Evolutionary conservation across 805 yeast genomes (phyloP).

Genomic region (Kazachstania psychrophila): DNA sequence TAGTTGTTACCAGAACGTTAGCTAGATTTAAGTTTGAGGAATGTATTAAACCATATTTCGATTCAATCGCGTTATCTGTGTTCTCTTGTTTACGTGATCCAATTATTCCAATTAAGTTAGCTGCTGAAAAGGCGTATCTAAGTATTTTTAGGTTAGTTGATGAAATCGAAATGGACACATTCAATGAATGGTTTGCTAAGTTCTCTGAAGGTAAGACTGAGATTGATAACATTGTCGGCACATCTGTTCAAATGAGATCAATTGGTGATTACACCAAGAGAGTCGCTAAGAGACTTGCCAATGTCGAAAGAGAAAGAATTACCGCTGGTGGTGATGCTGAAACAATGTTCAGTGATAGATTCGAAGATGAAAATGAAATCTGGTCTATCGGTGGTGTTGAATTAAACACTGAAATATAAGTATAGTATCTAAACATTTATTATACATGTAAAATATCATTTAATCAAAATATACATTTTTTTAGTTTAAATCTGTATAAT

Average conservation of each 20-base stretch:
- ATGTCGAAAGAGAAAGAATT: slow-evolving; percentile 77
- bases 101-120: slow-evolving; percentile 84
- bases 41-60: slow-evolving; percentile 44
- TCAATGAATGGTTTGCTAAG: slow-evolving; percentile 55
- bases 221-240: slow-evolving; percentile 35
- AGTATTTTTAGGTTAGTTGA: slow-evolving; percentile 64
- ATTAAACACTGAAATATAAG: slow-evolving; percentile 22
- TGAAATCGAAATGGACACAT: slow-evolving; percentile 44
- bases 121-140: slow-evolving; percentile 85
- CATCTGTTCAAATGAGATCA: slow-evolving; percentile 58
- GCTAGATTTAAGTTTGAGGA: slow-evolving; percentile 50
- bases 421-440: not conserved
- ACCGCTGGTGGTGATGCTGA: slow-evolving; percentile 87
- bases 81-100: slow-evolving; percentile 79
- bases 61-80: slow-evolving; percentile 57
- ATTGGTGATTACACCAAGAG: slow-evolving; percentile 83
- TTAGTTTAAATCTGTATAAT: slow-evolving; percentile 3
- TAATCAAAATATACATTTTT: not conserved
- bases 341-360: slow-evolving; percentile 71
- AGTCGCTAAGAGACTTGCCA: slow-evolving; percentile 80
- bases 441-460: not conserved
- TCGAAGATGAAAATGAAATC: slow-evolving; percentile 78
- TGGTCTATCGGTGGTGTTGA: slow-evolving; percentile 81
- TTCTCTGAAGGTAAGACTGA: slow-evolving; percentile 25
- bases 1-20: slow-evolving; percentile 67